Base-by-base conservation (phyloP, 2,329 filamentous ascomycete species). In the Alternaria gaisen region DNA sequence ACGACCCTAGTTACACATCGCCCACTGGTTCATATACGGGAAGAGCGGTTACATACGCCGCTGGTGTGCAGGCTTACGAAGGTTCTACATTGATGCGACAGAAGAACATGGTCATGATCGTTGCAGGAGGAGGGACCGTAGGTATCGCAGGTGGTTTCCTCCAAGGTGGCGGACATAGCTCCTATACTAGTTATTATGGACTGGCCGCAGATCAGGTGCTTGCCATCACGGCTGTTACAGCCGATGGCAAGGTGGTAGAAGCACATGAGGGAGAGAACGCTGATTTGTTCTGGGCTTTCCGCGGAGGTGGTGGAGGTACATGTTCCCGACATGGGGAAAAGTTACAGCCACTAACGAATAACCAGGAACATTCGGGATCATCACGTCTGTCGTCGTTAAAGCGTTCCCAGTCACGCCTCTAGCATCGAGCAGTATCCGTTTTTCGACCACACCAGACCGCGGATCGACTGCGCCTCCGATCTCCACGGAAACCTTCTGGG, bases 111-210 rank as follows among this genome's bases (percentile, higher is more conserved):
- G 82, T 77, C 0, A 79, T 86, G 0, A 79, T 87, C 2, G 82
- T 82, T 12, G 86, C 86, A 3, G 83, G 85, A n/a, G 85, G 85
- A 68, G 38, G 55, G 44, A 83, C 80, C 2, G 84, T 88, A 14
- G 85, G 85, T 12, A 76, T 84, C 69, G 80, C 65, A 70, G 71
- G 72, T 2, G 63, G 40, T n/a, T 70, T 26, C 53, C 63, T 20
- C 62, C 71, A 18, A 63, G 70, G 16, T 64, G 65, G 14, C 46
- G 68, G 5, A 83, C 81, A 3, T 10, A 85, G 85, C 20, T 76
- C 83, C 66, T 80, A 60, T 43, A 72, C 70, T 16, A 72, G 79
- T 5, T 80, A 81, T 46, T 82, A 82, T 63, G 73, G 71, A 5
- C 61, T 75, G 11, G 69, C 68, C 58, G 65, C 69, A 14, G 71